These are phyloP conservation scores for Daedaleopsis sinensis DNA, from an alignment of 768 basidiomycete genomes.

Conservation along the genomic window DNA sequence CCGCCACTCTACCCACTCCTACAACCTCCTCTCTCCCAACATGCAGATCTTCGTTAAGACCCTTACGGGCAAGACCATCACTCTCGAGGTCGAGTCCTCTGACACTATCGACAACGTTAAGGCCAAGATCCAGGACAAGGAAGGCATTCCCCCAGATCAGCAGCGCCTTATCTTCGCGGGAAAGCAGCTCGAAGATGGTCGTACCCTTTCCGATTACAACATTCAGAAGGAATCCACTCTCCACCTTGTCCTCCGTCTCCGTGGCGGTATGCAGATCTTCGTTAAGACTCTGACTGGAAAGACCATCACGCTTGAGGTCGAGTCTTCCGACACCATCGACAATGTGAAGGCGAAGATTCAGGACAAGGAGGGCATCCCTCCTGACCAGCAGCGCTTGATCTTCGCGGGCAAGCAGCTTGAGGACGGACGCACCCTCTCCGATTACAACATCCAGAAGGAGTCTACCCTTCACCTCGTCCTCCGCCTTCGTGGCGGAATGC, in stretches of 20 bases:
- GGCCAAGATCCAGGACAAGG: conserved; percentile 87
- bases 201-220: conserved; percentile 87
- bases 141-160: conserved; percentile 85
- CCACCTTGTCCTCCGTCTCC: conserved; percentile 85
- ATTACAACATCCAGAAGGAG: conserved; percentile 96
- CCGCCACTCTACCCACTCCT: background rate
- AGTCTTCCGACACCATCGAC: conserved; percentile 77
- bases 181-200: conserved; percentile 94
- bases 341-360: conserved; percentile 85
- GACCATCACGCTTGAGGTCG: conserved; percentile 89
- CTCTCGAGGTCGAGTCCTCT: conserved; percentile 79
- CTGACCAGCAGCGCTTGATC: conserved; percentile 94
- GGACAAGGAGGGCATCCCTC: conserved; percentile 83
- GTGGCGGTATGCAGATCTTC: conserved; percentile 77
- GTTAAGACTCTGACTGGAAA: conserved; percentile 89
- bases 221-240: conserved; percentile 97
- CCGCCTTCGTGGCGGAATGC: conserved; percentile 91
- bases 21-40: conserved; percentile 9
- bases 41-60: conserved; percentile 83
- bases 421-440: conserved; percentile 88
- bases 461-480: conserved; percentile 89
- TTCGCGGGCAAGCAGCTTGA: conserved; percentile 96
- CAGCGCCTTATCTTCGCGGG: conserved; percentile 97
- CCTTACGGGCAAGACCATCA: conserved; percentile 88
- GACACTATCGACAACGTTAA: conserved; percentile 80